A percentile compares a stretch with the other conserved stretches of the same genome.
These are phyloP conservation scores for Pichia manshurica DNA, from an alignment of 805 yeast genomes.

Conservation along the genomic window DNA sequence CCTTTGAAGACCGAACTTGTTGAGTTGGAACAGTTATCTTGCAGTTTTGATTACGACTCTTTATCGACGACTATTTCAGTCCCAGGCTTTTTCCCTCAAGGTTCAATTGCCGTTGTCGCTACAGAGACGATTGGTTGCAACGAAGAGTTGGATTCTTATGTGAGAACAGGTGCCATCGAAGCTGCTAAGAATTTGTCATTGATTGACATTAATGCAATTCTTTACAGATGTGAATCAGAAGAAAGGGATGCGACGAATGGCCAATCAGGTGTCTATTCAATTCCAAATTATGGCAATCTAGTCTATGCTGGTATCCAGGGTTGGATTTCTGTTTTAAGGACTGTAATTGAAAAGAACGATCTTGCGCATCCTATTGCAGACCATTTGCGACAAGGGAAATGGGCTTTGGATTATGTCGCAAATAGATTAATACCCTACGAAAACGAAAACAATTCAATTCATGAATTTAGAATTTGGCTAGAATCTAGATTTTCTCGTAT, in stretches of 20 bases:
- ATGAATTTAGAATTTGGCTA: constrained; percentile 65
- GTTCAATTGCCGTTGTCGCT: constrained; percentile 79
- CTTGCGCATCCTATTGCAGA: constrained; percentile 79
- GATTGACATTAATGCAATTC: constrained; percentile 65
- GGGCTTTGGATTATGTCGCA: constrained; percentile 82
- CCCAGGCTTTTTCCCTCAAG: constrained; percentile 72
- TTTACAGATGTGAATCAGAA: constrained; percentile 79
- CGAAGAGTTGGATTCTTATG: constrained; percentile 53
- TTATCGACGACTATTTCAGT: constrained; percentile 49
- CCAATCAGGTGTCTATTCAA: constrained; percentile 59
- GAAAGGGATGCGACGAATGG: constrained; percentile 80
- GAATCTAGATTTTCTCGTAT: constrained; percentile 56
- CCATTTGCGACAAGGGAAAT: constrained; percentile 73
- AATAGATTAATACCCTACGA: constrained; percentile 54
- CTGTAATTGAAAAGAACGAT: constrained; percentile 62
- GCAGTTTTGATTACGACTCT: constrained; percentile 38
- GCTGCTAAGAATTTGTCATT: constrained; percentile 60
- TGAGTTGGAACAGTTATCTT: constrained; percentile 44
- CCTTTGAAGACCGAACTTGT: constrained; percentile 63
- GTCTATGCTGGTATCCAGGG: constrained; percentile 92
- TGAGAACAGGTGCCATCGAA: constrained; percentile 70
- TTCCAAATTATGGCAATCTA: constrained; percentile 69
- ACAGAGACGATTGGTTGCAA: constrained; percentile 68
- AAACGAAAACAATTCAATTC: constrained; percentile 39
- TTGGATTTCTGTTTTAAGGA: constrained; percentile 67